Evolutionary conservation across 768 basidiomycete species (phyloP).

Genomic region (Leccinum disarticulatum): DNA sequence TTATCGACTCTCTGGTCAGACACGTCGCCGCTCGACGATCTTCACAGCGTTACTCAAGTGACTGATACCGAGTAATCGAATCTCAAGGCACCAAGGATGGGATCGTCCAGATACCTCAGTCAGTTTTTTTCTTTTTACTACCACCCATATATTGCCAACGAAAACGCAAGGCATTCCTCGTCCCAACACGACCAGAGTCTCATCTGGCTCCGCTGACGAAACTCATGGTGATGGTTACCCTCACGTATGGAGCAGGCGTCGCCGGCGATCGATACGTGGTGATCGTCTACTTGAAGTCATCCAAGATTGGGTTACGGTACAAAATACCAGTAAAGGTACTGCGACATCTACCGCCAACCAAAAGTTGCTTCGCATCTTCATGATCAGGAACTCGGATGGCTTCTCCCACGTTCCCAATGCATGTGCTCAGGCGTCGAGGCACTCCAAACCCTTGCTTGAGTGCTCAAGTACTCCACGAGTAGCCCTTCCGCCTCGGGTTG

Average conservation of each 20-base stretch:
- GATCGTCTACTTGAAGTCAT: too few relatives aligned
- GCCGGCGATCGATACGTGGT: background rate
- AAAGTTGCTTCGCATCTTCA: background rate
- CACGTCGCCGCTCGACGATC: background rate
- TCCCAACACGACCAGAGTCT: background rate
- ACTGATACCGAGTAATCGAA: background rate
- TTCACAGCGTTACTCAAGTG: background rate
- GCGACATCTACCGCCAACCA: too few relatives aligned
- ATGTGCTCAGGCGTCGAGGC: background rate
- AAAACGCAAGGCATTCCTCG: background rate
- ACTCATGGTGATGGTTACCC: background rate
- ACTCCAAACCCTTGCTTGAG: constrained; percentile 1
- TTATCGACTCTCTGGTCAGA: background rate
- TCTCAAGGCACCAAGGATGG: background rate
- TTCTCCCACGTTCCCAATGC: constrained; percentile 10
- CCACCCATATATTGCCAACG: background rate
- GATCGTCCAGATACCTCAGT: background rate
- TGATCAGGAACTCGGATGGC: background rate
- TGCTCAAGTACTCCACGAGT: background rate
- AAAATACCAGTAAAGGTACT: too few relatives aligned
- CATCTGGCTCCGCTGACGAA: background rate
- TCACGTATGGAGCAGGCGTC: background rate
- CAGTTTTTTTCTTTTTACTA: background rate
- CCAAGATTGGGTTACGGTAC: too few relatives aligned
- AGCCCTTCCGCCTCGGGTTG: background rate